A percentile compares a stretch with the other conserved stretches of the same genome.
Conservation (phyloP, 106 monocot species). For the Platanthera guangdongensis region DNA sequence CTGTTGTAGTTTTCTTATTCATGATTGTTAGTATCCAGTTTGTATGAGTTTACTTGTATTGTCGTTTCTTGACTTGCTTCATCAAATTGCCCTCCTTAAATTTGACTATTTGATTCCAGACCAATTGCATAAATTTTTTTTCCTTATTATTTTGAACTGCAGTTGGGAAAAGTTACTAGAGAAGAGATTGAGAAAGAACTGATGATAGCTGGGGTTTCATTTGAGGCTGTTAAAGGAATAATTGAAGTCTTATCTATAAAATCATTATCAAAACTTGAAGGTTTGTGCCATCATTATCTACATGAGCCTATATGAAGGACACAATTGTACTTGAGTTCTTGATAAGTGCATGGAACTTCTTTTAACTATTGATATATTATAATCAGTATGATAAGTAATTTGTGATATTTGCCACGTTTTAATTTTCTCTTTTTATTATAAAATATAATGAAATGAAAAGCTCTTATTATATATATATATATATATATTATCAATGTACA, state of each 20-base stretch:
- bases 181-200: slow-evolving; percentile 92
- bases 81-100: not conserved
- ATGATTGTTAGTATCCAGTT: not conserved
- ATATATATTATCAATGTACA: slow-evolving; percentile 17
- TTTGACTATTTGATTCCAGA: not conserved
- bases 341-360: not conserved
- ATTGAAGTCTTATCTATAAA: slow-evolving; percentile 73
- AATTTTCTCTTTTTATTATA: not conserved
- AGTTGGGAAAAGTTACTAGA: slow-evolving; percentile 81
- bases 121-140: not conserved
- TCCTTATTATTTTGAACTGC: slow-evolving; percentile 5
- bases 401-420: not conserved
- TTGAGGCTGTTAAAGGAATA: slow-evolving; percentile 73
- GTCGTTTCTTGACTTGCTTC: not conserved
- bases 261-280: slow-evolving; percentile 84
- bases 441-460: not conserved
- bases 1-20: not conserved
- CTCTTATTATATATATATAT: slow-evolving; percentile 1
- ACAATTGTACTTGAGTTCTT: not conserved
- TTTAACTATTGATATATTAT: not conserved
- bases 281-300: slow-evolving; percentile 25
- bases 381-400: not conserved
- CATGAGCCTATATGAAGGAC: not conserved
- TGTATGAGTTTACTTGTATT: not conserved
- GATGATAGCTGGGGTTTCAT: slow-evolving; percentile 41